A percentile compares a stretch with the other conserved stretches of the same genome.
Conservation (phyloP, 768 basidiomycete species). For the Guyanaporus albipodus region DNA sequence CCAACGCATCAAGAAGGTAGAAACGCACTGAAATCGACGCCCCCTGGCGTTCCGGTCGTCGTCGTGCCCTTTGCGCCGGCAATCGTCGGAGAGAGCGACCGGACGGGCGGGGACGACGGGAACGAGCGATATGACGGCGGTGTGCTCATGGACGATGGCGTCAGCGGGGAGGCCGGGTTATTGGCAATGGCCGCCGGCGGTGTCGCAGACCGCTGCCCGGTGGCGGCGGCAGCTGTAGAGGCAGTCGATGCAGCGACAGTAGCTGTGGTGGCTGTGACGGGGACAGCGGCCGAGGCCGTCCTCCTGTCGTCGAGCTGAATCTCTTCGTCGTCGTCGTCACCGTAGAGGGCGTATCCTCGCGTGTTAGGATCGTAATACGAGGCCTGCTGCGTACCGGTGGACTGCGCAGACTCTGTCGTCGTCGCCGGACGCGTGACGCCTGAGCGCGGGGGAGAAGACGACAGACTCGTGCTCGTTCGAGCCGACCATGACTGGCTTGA, state of each 20-base stretch:
- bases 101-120: constrained; percentile 3
- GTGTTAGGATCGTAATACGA: constrained; percentile 37
- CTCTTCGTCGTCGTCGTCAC: constrained; percentile 12
- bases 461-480: constrained; percentile 6
- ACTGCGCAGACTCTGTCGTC: neutral
- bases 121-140: constrained; percentile 6
- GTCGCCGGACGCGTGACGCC: constrained; percentile 1
- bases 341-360: constrained; percentile 28
- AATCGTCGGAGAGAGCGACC: constrained; percentile 11
- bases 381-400: constrained; percentile 13
- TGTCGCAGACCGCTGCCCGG: neutral
- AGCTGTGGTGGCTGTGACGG: neutral
- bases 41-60: constrained; percentile 7
- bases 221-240: neutral
- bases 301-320: constrained; percentile 10
- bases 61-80: constrained; percentile 8
- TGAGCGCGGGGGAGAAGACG: constrained; percentile 14
- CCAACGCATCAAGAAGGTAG: too few species aligned
- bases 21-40: constrained; percentile 34
- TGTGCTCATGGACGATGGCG: constrained; percentile 1
- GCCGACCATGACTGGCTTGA: constrained; percentile 5
- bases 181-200: neutral
- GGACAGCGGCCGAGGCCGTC: neutral
- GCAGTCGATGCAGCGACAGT: neutral
- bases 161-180: neutral